Conservation (phyloP, 2,329 filamentous ascomycete species). For the Trichoderma sp. region DNA sequence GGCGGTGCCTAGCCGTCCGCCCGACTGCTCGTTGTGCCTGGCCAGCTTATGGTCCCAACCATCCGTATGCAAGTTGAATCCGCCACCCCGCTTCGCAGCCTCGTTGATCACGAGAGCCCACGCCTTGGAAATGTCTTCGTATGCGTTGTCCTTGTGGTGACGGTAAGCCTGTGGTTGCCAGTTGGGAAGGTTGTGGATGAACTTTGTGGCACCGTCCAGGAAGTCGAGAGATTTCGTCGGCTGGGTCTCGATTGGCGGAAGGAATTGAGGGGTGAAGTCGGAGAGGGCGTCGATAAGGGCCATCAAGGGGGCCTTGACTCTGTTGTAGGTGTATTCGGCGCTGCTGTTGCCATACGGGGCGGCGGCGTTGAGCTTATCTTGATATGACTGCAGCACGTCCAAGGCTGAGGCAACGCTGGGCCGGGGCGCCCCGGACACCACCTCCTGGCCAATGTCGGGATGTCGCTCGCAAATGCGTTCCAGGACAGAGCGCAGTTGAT, state of each 20-base stretch:
- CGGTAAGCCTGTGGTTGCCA: conserved; percentile 90
- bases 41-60: conserved; percentile 88
- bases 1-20: conserved; percentile 77
- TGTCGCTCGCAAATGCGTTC: conserved; percentile 89
- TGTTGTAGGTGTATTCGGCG: conserved; percentile 93
- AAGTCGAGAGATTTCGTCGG: conserved; percentile 82
- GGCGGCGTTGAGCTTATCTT: conserved; percentile 72
- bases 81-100: conserved; percentile 85
- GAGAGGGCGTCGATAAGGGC: conserved; percentile 85
- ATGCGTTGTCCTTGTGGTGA: conserved; percentile 90
- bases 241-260: conserved; percentile 87
- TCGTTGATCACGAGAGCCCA: conserved; percentile 92
- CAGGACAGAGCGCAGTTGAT: conserved; percentile 82
- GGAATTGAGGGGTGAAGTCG: conserved; percentile 94
- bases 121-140: conserved; percentile 91
- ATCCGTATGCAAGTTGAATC: conserved; percentile 84
- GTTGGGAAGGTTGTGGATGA: conserved; percentile 85
- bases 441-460: conserved; percentile 81
- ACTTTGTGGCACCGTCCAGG: conserved; percentile 84
- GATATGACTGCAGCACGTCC: conserved; percentile 79
- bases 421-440: conserved; percentile 81
- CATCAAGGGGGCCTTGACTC: conserved; percentile 78
- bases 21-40: conserved; percentile 85
- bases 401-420: conserved; percentile 81
- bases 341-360: conserved; percentile 84